A percentile compares a stretch with the other conserved stretches of the same genome.
Conservation (phyloP, 208 protist species). For the Blastocrithidia nonstop region DNA sequence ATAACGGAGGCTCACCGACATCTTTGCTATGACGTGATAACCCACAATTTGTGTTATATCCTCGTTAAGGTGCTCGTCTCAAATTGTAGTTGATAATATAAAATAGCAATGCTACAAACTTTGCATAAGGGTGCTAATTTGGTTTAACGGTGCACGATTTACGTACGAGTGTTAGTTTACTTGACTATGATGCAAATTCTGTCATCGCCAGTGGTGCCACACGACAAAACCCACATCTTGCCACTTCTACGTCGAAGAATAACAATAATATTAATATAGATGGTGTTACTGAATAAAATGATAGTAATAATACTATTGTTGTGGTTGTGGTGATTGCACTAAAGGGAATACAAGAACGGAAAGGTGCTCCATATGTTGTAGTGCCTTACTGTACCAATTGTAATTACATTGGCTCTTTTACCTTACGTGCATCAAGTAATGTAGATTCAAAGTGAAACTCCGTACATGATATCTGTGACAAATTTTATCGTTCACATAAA, state of each 20-base stretch:
- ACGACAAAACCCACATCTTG: neutral
- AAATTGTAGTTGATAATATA: conserved; percentile 28
- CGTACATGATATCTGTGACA: too few species aligned
- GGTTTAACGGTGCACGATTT: conserved; percentile 69
- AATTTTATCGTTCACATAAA: too few species aligned
- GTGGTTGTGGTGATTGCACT: conserved; percentile 16
- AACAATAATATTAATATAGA: too few species aligned
- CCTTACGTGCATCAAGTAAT: conserved; percentile 45
- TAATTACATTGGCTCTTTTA: conserved; percentile 14
- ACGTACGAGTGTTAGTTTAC: conserved; percentile 33
- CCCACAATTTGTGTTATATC: conserved; percentile 72
- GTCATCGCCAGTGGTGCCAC: conserved; percentile 21
- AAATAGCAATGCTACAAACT: conserved; percentile 11
- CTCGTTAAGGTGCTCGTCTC: conserved; percentile 41
- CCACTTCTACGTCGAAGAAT: too few species aligned
- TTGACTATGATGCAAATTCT: conserved; percentile 39
- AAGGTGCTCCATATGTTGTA: conserved; percentile 78
- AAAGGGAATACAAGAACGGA: conserved; percentile 45
- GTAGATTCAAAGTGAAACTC: too few species aligned
- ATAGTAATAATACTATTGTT: too few species aligned
- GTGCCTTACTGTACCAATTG: conserved; percentile 39
- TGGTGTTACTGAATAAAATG: too few species aligned
- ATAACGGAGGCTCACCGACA: conserved; percentile 26
- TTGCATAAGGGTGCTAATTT: conserved; percentile 8
- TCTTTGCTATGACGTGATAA: conserved; percentile 69